A percentile compares a stretch with the other conserved stretches of the same genome.
Conservation (phyloP, 129 eudicot genomes). For the Solidago caesia region DNA sequence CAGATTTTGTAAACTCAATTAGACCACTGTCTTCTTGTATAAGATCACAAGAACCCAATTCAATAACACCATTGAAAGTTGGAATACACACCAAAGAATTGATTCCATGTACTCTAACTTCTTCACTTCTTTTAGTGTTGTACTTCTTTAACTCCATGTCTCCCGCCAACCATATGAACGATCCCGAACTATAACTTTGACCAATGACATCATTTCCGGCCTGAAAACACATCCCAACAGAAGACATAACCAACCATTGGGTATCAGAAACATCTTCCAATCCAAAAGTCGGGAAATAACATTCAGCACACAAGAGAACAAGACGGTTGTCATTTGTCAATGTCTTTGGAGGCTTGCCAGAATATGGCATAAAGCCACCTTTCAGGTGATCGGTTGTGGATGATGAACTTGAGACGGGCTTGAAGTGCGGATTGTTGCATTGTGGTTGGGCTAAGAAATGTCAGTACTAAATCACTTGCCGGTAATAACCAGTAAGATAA, state of each 20-base stretch:
- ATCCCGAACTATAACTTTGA: constrained; percentile 38
- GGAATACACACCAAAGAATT: constrained; percentile 50
- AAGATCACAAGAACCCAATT: constrained; percentile 45
- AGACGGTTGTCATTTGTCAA: constrained; percentile 23
- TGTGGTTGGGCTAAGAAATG: not conserved
- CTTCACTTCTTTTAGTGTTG: constrained; percentile 43
- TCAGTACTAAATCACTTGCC: not conserved
- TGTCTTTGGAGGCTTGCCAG: constrained; percentile 47
- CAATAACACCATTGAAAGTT: constrained; percentile 46
- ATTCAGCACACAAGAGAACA: constrained; percentile 52
- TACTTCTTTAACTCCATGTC: constrained; percentile 30
- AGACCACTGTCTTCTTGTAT: constrained; percentile 32
- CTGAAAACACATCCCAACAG: constrained; percentile 33
- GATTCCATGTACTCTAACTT: constrained; percentile 47
- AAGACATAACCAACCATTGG: constrained; percentile 47
- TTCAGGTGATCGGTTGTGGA: constrained; percentile 37
- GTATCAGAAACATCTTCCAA: constrained; percentile 29
- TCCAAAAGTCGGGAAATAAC: constrained; percentile 29
- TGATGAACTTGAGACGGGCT: constrained; percentile 41
- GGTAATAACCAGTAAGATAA: too few species aligned
- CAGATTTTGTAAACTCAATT: constrained; percentile 33
- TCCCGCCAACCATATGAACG: constrained; percentile 38
- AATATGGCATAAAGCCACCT: constrained; percentile 52
- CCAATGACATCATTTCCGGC: constrained; percentile 35
- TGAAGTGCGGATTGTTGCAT: constrained; percentile 28